Conservation (phyloP, 352 stramenopile species). For the Pythium dissotocum region DNA sequence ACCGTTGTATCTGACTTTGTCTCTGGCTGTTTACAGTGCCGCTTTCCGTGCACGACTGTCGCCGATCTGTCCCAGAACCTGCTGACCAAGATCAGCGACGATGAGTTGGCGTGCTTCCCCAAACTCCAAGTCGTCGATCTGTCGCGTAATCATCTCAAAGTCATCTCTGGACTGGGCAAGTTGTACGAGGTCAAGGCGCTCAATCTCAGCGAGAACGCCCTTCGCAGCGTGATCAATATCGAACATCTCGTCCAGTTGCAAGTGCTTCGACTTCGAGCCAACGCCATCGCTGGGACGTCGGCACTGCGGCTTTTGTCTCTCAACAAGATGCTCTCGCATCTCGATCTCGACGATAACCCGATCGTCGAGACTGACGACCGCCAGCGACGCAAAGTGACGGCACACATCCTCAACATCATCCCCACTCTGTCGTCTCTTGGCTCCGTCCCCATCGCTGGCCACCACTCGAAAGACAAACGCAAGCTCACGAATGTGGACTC, state of each 20-base stretch:
- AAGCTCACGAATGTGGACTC: conserved; percentile 30
- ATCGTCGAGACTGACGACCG: conserved; percentile 66
- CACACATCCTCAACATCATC: conserved; percentile 80
- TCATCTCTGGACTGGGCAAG: conserved; percentile 54
- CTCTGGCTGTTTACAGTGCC: conserved; percentile 37
- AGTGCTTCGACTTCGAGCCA: conserved; percentile 53
- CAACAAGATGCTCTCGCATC: conserved; percentile 65
- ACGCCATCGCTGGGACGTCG: conserved; percentile 47
- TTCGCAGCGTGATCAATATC: conserved; percentile 71
- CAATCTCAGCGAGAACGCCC: conserved; percentile 53
- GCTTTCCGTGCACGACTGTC: conserved; percentile 49
- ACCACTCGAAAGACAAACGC: conserved; percentile 60
- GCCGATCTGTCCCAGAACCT: conserved; percentile 69
- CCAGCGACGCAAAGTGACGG: conserved; percentile 65
- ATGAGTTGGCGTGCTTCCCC: conserved; percentile 51
- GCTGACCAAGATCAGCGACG: conserved; percentile 54
- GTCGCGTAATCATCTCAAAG: conserved; percentile 54
- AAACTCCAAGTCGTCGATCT: conserved; percentile 71
- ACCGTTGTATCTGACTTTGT: neutral
- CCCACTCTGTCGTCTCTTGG: conserved; percentile 62
- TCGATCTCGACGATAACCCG: conserved; percentile 78
- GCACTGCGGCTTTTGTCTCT: conserved; percentile 69
- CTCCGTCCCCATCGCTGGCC: conserved; percentile 39
- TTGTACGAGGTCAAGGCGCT: conserved; percentile 63
- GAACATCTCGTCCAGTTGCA: conserved; percentile 66